These are phyloP conservation scores for Colletotrichum falcatum DNA, from an alignment of 2,329 filamentous ascomycete genomes.

Conservation along the genomic window DNA sequence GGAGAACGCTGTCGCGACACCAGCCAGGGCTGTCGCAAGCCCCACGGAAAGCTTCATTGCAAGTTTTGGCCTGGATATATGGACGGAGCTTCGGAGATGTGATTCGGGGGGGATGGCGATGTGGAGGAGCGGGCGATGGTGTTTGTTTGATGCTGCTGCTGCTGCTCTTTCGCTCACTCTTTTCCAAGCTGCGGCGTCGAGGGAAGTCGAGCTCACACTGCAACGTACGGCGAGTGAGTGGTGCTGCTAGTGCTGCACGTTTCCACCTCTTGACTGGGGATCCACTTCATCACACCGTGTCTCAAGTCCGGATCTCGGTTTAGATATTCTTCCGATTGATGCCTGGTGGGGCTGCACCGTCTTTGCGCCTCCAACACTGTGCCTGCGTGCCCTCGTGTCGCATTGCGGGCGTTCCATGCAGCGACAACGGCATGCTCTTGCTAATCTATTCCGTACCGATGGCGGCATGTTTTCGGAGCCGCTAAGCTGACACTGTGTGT, in stretches of 20 bases:
- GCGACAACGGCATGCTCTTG: too few species aligned
- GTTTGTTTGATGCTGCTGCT: slow-evolving; percentile 22
- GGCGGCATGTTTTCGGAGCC: slow-evolving; percentile 3
- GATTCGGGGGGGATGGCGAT: slow-evolving; percentile 15
- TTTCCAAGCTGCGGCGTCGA: slow-evolving; percentile 33
- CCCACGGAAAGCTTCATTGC: slow-evolving; percentile 59
- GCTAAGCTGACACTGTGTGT: slow-evolving; percentile 27
- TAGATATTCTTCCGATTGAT: not conserved
- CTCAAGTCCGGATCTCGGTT: not conserved
- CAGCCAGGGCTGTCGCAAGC: slow-evolving; percentile 53
- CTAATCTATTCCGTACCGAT: too few species aligned
- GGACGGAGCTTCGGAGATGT: slow-evolving; percentile 14
- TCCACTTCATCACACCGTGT: not conserved
- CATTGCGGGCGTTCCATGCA: too few species aligned
- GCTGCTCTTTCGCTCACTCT: slow-evolving; percentile 35
- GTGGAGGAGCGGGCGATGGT: slow-evolving; percentile 26
- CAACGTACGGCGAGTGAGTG: not conserved
- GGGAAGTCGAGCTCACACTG: slow-evolving; percentile 24
- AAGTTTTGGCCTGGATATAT: slow-evolving; percentile 26
- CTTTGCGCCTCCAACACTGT: not conserved
- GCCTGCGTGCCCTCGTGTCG: not conserved
- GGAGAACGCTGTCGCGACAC: slow-evolving; percentile 52
- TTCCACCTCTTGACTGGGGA: not conserved
- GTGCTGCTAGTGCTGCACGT: slow-evolving; percentile 9
- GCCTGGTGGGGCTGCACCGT: not conserved